Conservation (phyloP, 306 rosid species). For the Quercus berberidifolia region DNA sequence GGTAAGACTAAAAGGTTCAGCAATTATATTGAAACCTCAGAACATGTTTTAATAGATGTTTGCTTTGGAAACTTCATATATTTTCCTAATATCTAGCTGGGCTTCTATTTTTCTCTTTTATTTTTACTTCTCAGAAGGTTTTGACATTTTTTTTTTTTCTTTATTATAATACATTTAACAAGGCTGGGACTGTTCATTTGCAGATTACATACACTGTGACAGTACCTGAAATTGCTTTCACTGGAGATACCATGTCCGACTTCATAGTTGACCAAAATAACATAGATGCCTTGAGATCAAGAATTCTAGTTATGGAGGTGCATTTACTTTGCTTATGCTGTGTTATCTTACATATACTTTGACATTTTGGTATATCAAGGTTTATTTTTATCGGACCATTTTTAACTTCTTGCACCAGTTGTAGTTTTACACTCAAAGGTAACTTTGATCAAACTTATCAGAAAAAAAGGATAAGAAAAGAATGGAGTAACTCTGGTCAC, state of each 20-base stretch:
- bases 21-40: neutral
- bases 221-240: slow-evolving; percentile 89
- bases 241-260: slow-evolving; percentile 84
- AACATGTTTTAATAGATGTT: neutral
- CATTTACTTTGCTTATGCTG: slow-evolving; percentile 13
- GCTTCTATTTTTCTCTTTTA: neutral
- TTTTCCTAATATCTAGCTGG: neutral
- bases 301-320: slow-evolving; percentile 86
- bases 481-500: neutral
- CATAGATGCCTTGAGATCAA: slow-evolving; percentile 69
- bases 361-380: neutral
- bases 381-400: neutral
- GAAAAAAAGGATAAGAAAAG: neutral
- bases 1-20: neutral
- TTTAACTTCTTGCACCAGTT: neutral
- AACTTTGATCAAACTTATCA: neutral
- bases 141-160: neutral
- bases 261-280: slow-evolving; percentile 64
- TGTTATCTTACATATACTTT: neutral
- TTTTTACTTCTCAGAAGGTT: neutral
- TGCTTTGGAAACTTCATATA: neutral
- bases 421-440: neutral
- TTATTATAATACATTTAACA: neutral
- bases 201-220: slow-evolving; percentile 74
- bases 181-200: slow-evolving; percentile 27